Evolutionary conservation across 805 yeast genomes (phyloP).

Genomic region (Lachancea thermotolerans): DNA sequence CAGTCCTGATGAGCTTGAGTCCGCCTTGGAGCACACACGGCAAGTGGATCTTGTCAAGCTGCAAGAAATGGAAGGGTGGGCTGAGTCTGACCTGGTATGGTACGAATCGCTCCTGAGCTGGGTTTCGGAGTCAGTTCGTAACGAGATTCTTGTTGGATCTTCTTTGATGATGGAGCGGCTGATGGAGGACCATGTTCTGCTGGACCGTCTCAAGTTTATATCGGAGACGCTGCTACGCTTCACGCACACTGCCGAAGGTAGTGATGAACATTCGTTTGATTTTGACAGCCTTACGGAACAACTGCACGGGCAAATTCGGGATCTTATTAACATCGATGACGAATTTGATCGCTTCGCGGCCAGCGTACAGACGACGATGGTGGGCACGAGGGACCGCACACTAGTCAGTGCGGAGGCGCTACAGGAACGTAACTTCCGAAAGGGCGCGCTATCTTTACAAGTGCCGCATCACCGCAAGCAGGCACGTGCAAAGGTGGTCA

Average conservation of each 20-base stretch:
- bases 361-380: slow-evolving; percentile 8
- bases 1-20: slow-evolving; percentile 47
- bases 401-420: slow-evolving; percentile 14
- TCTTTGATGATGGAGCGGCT: slow-evolving; percentile 49
- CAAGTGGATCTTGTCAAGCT: slow-evolving; percentile 41
- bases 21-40: slow-evolving; percentile 38
- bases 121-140: slow-evolving; percentile 44
- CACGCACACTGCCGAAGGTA: background rate
- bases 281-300: slow-evolving; percentile 5
- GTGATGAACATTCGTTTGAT: background rate
- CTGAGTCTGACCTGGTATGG: slow-evolving; percentile 33
- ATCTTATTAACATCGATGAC: slow-evolving; percentile 29
- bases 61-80: slow-evolving; percentile 49
- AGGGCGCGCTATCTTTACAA: background rate
- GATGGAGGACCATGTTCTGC: slow-evolving; percentile 25
- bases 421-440: slow-evolving; percentile 2
- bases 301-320: slow-evolving; percentile 26
- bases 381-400: slow-evolving; percentile 2
- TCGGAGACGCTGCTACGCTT: slow-evolving; percentile 10
- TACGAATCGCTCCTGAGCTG: slow-evolving; percentile 38
- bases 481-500: slow-evolving; percentile 10
- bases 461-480: background rate
- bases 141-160: slow-evolving; percentile 49
- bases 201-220: slow-evolving; percentile 19
- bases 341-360: slow-evolving; percentile 33